Conservation (phyloP, 257 asterid genomes). For the Verbascum thapsus region DNA sequence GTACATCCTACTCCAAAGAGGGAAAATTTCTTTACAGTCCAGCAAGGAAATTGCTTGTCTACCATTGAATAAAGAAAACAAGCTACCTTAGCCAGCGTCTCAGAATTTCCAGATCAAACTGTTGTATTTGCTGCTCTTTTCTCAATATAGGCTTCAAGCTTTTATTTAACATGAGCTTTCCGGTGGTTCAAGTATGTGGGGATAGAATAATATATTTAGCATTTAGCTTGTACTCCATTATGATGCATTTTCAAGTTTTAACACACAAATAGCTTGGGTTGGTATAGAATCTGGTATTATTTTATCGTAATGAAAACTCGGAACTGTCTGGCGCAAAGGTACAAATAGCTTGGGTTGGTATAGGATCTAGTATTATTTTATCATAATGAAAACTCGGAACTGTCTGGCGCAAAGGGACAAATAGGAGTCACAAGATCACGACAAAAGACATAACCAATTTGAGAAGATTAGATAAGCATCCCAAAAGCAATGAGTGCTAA, state of each 20-base stretch:
- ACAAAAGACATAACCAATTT: neutral
- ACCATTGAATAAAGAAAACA: too few relatives aligned
- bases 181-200: neutral
- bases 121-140: neutral
- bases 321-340: neutral
- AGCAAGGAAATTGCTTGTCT: neutral
- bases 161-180: neutral
- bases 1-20: too few relatives aligned
- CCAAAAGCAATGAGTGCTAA: too few relatives aligned
- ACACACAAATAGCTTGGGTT: neutral
- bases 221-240: neutral
- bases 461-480: neutral
- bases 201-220: neutral
- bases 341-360: too few relatives aligned
- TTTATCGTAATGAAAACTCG: neutral
- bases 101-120: neutral
- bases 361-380: neutral
- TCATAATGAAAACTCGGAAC: neutral
- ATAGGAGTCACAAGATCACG: neutral
- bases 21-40: neutral
- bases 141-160: neutral
- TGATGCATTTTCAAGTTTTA: neutral
- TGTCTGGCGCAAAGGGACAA: neutral
- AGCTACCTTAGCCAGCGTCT: too few relatives aligned
- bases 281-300: neutral